phyloP scores from a whole-genome alignment of 2,329 filamentous ascomycete species.

The Colletotrichum shisoi region DNA sequence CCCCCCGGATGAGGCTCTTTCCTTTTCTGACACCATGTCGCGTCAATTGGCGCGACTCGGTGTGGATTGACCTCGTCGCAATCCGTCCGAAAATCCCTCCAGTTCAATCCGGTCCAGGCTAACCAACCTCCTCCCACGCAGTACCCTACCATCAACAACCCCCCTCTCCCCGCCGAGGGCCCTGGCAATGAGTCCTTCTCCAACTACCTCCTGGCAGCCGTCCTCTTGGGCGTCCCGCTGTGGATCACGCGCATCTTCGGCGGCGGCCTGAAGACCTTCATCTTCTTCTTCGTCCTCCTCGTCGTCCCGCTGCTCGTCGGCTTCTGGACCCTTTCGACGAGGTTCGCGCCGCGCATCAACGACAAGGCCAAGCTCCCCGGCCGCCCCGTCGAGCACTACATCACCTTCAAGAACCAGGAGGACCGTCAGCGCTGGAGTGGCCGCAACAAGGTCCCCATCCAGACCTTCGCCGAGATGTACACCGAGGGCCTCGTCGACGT shows the following conservation, averaged over 20 bases:
- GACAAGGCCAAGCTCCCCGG: conserved; percentile 90
- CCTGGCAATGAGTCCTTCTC: conserved; percentile 86
- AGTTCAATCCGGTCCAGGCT: conserved; percentile 7
- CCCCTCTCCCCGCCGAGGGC: conserved; percentile 88
- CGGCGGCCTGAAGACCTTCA: conserved; percentile 84
- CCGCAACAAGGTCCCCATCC: conserved; percentile 82
- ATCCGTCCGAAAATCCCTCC: not conserved
- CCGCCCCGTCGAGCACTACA: conserved; percentile 88
- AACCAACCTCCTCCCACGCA: conserved; percentile 50
- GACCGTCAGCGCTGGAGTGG: conserved; percentile 74
- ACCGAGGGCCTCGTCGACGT: conserved; percentile 94
- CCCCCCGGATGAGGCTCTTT: not conserved
- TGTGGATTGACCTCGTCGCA: conserved; percentile 15
- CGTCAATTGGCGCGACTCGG: not conserved
- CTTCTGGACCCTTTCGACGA: conserved; percentile 84
- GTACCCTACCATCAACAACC: conserved; percentile 93
- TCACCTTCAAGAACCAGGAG: conserved; percentile 76
- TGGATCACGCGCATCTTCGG: conserved; percentile 85
- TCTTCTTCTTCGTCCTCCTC: conserved; percentile 85
- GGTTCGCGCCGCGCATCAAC: conserved; percentile 86
- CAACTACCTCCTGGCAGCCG: conserved; percentile 75
- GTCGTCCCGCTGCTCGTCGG: conserved; percentile 78
- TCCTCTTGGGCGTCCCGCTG: conserved; percentile 75
- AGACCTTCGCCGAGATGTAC: conserved; percentile 98
- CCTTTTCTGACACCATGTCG: not conserved